These are phyloP conservation scores for Adansonia grandidieri DNA, from an alignment of 441 rosid species.

Conservation along the genomic window DNA sequence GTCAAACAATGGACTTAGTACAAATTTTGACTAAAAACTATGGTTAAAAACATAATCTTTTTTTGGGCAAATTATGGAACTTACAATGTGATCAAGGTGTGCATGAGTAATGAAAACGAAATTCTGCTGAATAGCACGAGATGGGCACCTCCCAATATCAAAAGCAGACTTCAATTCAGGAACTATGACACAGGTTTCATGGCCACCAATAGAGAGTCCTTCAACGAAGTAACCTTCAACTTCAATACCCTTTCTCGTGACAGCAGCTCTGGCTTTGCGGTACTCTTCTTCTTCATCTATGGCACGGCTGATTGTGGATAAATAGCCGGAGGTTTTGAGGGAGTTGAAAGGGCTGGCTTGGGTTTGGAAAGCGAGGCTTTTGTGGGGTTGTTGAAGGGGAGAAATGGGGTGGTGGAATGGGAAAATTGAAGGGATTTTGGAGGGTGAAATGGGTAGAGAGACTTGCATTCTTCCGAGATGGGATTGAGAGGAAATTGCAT, in stretches of 20 bases:
- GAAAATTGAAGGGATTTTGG: constrained; percentile 44
- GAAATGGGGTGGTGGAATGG: constrained; percentile 40
- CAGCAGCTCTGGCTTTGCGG: constrained; percentile 71
- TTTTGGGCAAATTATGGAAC: constrained; percentile 21
- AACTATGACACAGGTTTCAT: constrained; percentile 83
- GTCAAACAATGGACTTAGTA: background rate
- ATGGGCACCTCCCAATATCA: constrained; percentile 87
- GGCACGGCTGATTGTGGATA: constrained; percentile 64
- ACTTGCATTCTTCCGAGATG: constrained; percentile 42
- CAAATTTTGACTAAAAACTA: background rate
- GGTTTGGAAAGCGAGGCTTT: constrained; percentile 35
- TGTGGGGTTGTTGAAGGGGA: constrained; percentile 28
- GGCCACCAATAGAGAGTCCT: constrained; percentile 83
- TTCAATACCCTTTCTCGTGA: constrained; percentile 64
- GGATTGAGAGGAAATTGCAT: background rate
- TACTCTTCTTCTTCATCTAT: constrained; percentile 78
- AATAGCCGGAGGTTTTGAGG: constrained; percentile 46
- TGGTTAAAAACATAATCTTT: background rate
- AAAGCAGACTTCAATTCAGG: constrained; percentile 90
- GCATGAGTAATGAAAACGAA: constrained; percentile 91
- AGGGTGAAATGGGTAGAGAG: constrained; percentile 40
- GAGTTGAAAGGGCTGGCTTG: constrained; percentile 41
- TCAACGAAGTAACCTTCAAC: constrained; percentile 80
- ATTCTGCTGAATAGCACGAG: constrained; percentile 90
- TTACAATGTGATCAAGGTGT: constrained; percentile 91